Evolutionary conservation across 225 moss, liverwort and hornwort species (phyloP).

Genomic region (Thuidium tamariscinum): DNA sequence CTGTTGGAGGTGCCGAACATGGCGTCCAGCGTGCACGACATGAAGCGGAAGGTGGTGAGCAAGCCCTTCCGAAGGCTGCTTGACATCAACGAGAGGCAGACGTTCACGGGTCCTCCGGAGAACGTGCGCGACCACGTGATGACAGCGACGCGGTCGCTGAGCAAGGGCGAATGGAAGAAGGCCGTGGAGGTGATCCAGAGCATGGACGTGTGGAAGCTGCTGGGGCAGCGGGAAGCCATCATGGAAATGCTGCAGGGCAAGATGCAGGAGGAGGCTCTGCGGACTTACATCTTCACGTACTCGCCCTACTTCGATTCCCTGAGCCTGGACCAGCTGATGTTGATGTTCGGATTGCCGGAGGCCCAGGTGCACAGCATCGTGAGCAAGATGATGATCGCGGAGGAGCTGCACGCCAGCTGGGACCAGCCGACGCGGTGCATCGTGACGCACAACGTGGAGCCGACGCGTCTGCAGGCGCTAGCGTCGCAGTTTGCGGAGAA

Average conservation of each 20-base stretch:
- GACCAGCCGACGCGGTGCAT: constrained; percentile 94
- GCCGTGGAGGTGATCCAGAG: constrained; percentile 79
- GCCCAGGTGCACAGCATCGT: constrained; percentile 89
- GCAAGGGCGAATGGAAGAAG: constrained; percentile 81
- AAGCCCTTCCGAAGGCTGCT: constrained; percentile 84
- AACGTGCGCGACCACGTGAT: constrained; percentile 98
- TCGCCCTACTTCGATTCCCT: constrained; percentile 84
- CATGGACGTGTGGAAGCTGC: constrained; percentile 90
- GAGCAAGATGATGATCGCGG: constrained; percentile 99
- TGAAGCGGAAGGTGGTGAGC: constrained; percentile 91
- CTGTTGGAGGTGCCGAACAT: constrained; percentile 96
- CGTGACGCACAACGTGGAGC: constrained; percentile 89
- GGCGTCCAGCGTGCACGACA: constrained; percentile 90
- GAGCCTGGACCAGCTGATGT: constrained; percentile 88
- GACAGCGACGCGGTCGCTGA: constrained; percentile 71
- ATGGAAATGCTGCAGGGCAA: constrained; percentile 78
- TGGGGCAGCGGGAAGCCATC: constrained; percentile 54
- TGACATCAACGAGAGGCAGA: constrained; percentile 94
- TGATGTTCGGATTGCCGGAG: constrained; percentile 81
- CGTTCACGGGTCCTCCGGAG: constrained; percentile 94
- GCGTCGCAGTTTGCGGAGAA: constrained; percentile 67
- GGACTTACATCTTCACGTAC: constrained; percentile 87
- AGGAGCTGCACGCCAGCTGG: constrained; percentile 98
- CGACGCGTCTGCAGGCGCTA: constrained; percentile 80
- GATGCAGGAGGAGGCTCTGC: constrained; percentile 87